Conservation (phyloP, 2,329 filamentous ascomycete genomes). For the Venturia effusa region DNA sequence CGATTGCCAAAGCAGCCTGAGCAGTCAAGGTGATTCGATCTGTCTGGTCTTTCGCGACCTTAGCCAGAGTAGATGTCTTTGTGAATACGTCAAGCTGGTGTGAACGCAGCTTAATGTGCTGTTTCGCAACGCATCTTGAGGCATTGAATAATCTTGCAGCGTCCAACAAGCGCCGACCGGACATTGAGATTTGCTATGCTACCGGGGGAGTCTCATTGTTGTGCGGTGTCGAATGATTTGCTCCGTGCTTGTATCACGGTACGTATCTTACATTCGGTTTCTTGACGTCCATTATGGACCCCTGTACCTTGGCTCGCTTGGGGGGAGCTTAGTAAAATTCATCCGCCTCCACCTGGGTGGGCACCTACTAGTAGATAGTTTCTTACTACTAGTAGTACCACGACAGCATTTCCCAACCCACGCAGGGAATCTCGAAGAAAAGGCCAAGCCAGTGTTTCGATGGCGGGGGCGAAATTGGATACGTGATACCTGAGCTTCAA, state of each 20-base stretch:
- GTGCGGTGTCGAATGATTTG: background rate
- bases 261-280: no score
- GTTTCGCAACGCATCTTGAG: slow-evolving; percentile 33
- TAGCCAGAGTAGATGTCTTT: slow-evolving; percentile 53
- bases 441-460: no score
- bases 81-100: slow-evolving; percentile 53
- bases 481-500: no score
- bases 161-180: slow-evolving; percentile 40
- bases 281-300: no score
- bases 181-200: slow-evolving; percentile 26
- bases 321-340: no score
- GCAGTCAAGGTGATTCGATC: slow-evolving; percentile 51
- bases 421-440: no score
- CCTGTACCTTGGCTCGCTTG: no score
- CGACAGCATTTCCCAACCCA: no score
- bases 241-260: background rate
- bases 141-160: slow-evolving; percentile 40
- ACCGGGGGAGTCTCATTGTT: background rate
- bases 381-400: no score
- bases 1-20: slow-evolving; percentile 49
- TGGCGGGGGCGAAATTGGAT: no score
- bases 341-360: no score
- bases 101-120: slow-evolving; percentile 48
- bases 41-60: slow-evolving; percentile 49
- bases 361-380: no score